A percentile compares a stretch with the other conserved stretches of the same genome.
These are phyloP conservation scores for Magnusiomyces suaveolens DNA, from an alignment of 1,139 yeast species.

Conservation along the genomic window DNA sequence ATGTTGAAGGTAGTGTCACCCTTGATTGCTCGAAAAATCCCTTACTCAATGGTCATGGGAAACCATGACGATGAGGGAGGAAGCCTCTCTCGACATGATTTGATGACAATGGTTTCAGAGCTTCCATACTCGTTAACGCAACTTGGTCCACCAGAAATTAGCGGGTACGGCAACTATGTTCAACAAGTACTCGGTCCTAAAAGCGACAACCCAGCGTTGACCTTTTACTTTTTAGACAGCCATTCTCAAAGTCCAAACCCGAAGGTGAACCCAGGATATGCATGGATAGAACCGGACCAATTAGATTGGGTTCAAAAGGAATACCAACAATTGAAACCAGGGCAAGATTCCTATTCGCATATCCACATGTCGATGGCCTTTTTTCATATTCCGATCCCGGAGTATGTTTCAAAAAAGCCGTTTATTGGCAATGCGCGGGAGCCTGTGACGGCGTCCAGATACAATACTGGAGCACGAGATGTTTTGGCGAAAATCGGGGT, in stretches of 20 bases:
- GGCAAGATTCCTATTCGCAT: conserved; percentile 34
- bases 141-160: conserved; percentile 53
- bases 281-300: conserved; percentile 73
- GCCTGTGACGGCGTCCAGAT: conserved; percentile 66
- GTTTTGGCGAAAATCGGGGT: conserved; percentile 56
- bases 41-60: conserved; percentile 74
- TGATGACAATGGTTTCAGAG: conserved; percentile 46
- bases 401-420: conserved; percentile 41
- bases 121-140: conserved; percentile 61
- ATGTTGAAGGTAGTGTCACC: conserved; percentile 70
- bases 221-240: conserved; percentile 71
- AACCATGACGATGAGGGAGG: conserved; percentile 76
- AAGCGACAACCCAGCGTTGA: conserved; percentile 40
- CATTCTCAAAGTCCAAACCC: conserved; percentile 62
- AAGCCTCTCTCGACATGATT: conserved; percentile 46
- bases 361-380: conserved; percentile 71
- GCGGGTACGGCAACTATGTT: conserved; percentile 74
- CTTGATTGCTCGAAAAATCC: conserved; percentile 53
- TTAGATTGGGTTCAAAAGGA: conserved; percentile 47
- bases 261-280: conserved; percentile 67
- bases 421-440: conserved; percentile 57
- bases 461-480: conserved; percentile 51
- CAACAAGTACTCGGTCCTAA: conserved; percentile 41
- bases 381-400: conserved; percentile 88
- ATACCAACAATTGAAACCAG: conserved; percentile 30